Percentiles rank a stretch among this genome's conserved stretches.
phyloP scores from a whole-genome alignment of 176 grass and related monocot genomes.

The Cocos nucifera region DNA sequence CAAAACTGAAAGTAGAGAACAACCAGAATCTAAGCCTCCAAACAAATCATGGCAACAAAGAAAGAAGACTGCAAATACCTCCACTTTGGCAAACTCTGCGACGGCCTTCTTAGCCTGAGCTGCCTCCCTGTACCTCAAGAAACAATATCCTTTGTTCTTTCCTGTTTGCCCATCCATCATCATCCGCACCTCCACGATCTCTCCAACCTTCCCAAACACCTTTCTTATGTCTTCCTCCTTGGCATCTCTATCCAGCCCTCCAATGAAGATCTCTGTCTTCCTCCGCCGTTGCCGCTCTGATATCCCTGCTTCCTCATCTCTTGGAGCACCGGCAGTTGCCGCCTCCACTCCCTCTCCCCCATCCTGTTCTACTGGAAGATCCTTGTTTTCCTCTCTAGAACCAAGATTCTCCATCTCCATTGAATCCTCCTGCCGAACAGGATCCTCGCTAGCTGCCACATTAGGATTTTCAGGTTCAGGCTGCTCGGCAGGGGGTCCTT shows the following conservation, averaged over 20 bases:
- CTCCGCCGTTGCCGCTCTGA: conserved; percentile 36
- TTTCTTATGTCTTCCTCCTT: conserved; percentile 49
- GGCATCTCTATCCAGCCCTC: conserved; percentile 38
- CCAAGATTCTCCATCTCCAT: no score
- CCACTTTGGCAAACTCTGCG: conserved; percentile 36
- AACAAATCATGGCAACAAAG: no score
- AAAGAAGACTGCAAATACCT: conserved; percentile 35
- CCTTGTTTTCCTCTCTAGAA: not conserved
- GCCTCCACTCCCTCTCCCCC: not conserved
- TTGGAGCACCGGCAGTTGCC: not conserved
- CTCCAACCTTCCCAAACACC: conserved; percentile 33
- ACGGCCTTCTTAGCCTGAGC: conserved; percentile 59
- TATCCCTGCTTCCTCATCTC: conserved; percentile 20
- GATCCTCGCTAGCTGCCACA: no score
- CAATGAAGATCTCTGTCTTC: conserved; percentile 62
- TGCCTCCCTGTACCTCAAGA: conserved; percentile 43
- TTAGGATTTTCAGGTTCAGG: no score
- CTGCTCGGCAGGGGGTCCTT: no score
- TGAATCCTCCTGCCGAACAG: no score
- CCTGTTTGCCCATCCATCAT: conserved; percentile 27
- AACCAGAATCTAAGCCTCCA: no score
- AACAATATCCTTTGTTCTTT: conserved; percentile 66
- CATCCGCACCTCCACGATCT: conserved; percentile 57
- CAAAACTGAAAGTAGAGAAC: no score
- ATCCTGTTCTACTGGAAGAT: not conserved